phyloP scores from a whole-genome alignment of 75 land plant species.

The Sequoia sempervirens region DNA sequence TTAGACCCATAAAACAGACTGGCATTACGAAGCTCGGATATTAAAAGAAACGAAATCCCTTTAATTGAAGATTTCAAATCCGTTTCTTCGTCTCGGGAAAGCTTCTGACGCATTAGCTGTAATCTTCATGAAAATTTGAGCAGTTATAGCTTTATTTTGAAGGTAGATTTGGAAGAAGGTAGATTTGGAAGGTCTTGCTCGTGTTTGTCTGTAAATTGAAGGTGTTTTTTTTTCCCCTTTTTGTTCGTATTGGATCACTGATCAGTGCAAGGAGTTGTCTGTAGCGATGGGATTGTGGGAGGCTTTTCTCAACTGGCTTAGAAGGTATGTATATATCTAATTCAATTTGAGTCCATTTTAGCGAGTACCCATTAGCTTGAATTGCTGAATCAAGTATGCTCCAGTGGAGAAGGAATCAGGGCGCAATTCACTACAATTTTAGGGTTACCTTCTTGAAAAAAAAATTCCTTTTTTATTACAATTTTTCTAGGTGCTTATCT shows the following conservation, averaged over 20 bases:
- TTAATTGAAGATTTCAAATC: background rate
- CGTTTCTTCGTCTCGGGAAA: background rate
- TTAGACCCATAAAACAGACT: background rate
- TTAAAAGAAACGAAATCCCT: background rate
- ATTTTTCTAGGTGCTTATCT: background rate
- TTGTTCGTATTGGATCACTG: background rate
- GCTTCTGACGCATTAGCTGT: background rate
- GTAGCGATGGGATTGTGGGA: conserved; percentile 79
- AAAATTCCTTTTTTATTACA: background rate
- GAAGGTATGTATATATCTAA: conserved; percentile 54
- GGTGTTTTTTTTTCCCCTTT: background rate
- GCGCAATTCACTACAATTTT: background rate
- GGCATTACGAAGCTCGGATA: background rate
- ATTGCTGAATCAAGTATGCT: background rate
- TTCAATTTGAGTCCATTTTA: background rate
- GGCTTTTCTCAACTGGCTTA: conserved; percentile 87
- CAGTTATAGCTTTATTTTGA: background rate
- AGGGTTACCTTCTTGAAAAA: background rate
- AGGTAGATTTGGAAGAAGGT: no score
- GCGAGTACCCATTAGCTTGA: background rate
- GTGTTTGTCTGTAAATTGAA: background rate
- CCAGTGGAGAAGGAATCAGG: background rate
- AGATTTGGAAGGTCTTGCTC: background rate
- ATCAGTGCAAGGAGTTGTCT: background rate
- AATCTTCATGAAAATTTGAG: background rate